phyloP scores from a whole-genome alignment of 768 basidiomycete species.

The Plicaturopsis crispa region DNA sequence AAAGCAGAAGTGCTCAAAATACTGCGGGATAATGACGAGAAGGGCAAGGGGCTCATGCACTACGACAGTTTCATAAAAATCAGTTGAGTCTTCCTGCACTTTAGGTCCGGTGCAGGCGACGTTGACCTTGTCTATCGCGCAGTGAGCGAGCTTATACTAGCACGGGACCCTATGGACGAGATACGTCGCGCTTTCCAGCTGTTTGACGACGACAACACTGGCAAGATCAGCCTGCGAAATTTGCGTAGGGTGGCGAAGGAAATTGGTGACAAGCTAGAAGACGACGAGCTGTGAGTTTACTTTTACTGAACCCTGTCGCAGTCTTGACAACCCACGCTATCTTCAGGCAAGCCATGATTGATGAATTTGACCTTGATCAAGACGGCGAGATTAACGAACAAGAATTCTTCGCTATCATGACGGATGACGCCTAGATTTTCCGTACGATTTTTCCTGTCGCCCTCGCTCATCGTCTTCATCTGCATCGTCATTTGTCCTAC shows the following conservation, averaged over 20 bases:
- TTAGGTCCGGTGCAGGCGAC: neutral
- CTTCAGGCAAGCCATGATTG: conserved; percentile 97
- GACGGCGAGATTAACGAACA: conserved; percentile 96
- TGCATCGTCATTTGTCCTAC: no score
- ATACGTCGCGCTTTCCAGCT: conserved; percentile 93
- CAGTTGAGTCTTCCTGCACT: conserved; percentile 44
- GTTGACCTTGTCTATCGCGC: conserved; percentile 11
- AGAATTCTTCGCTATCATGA: conserved; percentile 97
- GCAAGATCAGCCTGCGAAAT: conserved; percentile 89
- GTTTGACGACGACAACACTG: conserved; percentile 94
- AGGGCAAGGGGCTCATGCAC: conserved; percentile 77
- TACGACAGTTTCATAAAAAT: conserved; percentile 93
- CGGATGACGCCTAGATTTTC: conserved; percentile 79
- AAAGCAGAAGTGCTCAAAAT: conserved; percentile 97
- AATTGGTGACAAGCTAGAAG: conserved; percentile 90
- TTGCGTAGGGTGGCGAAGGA: conserved; percentile 92
- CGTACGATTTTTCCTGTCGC: no score
- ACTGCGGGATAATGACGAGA: conserved; percentile 84
- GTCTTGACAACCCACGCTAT: neutral
- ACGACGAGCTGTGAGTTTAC: conserved; percentile 85
- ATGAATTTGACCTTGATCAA: conserved; percentile 98
- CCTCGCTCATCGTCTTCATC: no score
- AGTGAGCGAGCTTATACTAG: conserved; percentile 94
- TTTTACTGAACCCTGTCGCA: conserved; percentile 6
- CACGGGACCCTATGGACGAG: conserved; percentile 94